Conservation (phyloP, 495 filamentous ascomycete species). For the Daldinia vernicosa region DNA sequence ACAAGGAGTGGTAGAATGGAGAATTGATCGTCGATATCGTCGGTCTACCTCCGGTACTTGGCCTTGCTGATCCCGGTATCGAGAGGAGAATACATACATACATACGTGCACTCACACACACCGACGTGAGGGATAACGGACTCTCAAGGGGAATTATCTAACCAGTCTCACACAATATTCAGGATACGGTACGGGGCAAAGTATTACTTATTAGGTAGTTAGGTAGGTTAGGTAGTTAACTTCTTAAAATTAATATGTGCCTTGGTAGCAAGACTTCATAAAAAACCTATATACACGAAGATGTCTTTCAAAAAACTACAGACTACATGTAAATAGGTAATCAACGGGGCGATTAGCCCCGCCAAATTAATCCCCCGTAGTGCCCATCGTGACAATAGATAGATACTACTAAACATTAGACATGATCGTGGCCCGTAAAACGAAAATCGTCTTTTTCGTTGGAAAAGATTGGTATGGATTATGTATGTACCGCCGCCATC, state of each 20-base stretch:
- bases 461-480: neutral
- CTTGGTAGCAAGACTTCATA: constrained; percentile 8
- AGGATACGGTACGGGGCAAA: neutral
- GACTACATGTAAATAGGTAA: constrained; percentile 13
- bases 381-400: neutral
- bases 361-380: constrained; percentile 5
- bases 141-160: neutral
- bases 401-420: constrained; percentile 15
- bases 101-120: neutral
- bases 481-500: neutral
- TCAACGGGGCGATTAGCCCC: constrained; percentile 5
- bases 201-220: too few relatives aligned
- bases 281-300: constrained; percentile 38
- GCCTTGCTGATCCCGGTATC: neutral
- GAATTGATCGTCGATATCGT: neutral
- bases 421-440: constrained; percentile 2
- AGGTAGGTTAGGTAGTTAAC: neutral
- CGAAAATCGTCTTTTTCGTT: neutral
- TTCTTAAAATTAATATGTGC: constrained; percentile 32
- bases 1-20: neutral
- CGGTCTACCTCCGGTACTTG: neutral
- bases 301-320: constrained; percentile 2
- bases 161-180: neutral
- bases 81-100: neutral
- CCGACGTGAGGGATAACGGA: neutral